Evolutionary conservation across 1,284 basidiomycete species (phyloP).

Genomic region (Rhodotorula sp.): DNA sequence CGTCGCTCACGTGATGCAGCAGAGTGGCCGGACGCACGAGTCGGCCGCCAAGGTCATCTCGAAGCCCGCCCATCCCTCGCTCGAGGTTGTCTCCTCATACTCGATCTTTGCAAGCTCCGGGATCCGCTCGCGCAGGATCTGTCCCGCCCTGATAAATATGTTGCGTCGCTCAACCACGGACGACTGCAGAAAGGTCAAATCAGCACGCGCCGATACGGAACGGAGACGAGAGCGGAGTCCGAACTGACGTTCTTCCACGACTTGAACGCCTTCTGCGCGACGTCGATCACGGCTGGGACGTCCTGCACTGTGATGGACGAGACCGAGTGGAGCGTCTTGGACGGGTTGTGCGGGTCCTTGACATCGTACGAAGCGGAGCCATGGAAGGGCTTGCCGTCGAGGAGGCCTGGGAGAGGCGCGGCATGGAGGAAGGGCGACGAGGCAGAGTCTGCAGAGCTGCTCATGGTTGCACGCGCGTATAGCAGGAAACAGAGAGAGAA

Average conservation of each 20-base stretch:
- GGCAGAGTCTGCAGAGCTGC: not conserved
- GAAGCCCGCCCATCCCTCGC: conserved; percentile 33
- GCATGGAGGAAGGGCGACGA: conserved; percentile 9
- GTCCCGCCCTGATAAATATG: conserved; percentile 41
- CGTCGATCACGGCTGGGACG: conserved; percentile 34
- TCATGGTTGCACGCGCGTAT: not conserved
- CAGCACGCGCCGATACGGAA: not conserved
- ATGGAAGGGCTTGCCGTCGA: conserved; percentile 43
- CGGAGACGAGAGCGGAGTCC: not conserved
- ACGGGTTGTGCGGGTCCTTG: conserved; percentile 40
- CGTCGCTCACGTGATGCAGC: too few relatives aligned
- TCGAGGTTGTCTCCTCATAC: conserved; percentile 40
- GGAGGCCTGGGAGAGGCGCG: conserved; percentile 43
- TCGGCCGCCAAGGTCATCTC: conserved; percentile 38
- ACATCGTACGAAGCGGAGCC: conserved; percentile 43
- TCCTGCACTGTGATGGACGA: conserved; percentile 35
- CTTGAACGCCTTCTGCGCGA: conserved; percentile 23
- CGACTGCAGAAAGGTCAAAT: conserved; percentile 8
- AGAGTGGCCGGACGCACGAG: conserved; percentile 20
- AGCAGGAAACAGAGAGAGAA: not conserved
- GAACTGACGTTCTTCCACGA: conserved; percentile 30
- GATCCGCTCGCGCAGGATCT: conserved; percentile 36
- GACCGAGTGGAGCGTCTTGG: conserved; percentile 34
- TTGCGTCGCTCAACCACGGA: conserved; percentile 36
- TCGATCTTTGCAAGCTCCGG: conserved; percentile 36